Evolutionary conservation across 1,139 yeast species (phyloP), one percentile per base, ranked within the genome.

Genomic region (Geotrichum cucujoidarum): DNA sequence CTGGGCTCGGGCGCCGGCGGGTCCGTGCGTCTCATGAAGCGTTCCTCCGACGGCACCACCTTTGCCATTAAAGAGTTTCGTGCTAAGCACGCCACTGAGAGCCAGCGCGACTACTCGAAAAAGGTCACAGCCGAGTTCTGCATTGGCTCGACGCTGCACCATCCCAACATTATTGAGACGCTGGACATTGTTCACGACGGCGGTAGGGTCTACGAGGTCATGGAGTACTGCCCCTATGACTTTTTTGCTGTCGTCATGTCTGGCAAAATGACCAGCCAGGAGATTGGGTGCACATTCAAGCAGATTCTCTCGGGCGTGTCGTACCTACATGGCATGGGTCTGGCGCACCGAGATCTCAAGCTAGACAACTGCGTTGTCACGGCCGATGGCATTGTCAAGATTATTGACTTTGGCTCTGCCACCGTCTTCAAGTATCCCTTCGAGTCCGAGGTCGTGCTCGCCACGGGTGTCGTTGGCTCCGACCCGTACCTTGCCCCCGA

Each of bases 1-100:
- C 72, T 94, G 57, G 99, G 98, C 25, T 83, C 95, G 25, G 99
- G 99, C 33, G 98, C 98, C 2, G 99, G 98, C 42, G 99, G 99
- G 4, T 84, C 95, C 1, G 99, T 94, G 14, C 80, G 94, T 52
- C 73, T 92, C 48, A 80, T 94, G 60, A 81, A 79, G 48, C 77
- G 97, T 54, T 81, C 92, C 2, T 75, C 85, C 6, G 97, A 92
- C 65, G 75, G 77, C 37, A 82, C 84, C 50, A 81, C 95, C 1
- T 92, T 92, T 71, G 99, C 99, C 0, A 97, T 94, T 35, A 94
- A 94, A 66, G 97, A 94, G 66, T 94, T 94, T 63, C 75, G 98
- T 55, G 84, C 95, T 6, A 77, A 92, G 54, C 78, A 90, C 60
- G 75, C 83, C 29, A 85, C 86, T 53, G 99, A 94, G 65, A 75